Evolutionary conservation across 805 yeast genomes (phyloP).

Genomic region (Candida palmyrensis): DNA sequence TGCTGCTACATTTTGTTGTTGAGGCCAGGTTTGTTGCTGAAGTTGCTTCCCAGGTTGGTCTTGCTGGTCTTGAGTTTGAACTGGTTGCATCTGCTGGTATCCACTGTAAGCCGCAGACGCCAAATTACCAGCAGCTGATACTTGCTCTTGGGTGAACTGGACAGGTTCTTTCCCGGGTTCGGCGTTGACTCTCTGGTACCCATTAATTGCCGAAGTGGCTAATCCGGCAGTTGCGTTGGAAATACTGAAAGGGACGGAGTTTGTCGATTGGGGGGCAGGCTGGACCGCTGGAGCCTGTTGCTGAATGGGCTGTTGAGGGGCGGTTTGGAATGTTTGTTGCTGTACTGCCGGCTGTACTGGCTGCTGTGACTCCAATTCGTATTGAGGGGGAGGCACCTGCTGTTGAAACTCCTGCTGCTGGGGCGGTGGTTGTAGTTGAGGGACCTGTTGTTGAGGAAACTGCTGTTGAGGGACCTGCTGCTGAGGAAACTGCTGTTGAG

Average conservation of each 20-base stretch:
- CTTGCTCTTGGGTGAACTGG: slow-evolving; percentile 2
- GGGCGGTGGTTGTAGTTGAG: too few species aligned
- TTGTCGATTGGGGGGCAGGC: slow-evolving; percentile 1
- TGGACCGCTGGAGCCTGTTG: slow-evolving; percentile 5
- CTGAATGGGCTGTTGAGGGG: slow-evolving; percentile 10
- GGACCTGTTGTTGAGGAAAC: too few species aligned
- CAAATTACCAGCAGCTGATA: slow-evolving; percentile 1
- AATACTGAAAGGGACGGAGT: neutral
- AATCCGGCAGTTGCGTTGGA: slow-evolving; percentile 1
- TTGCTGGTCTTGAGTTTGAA: slow-evolving; percentile 12
- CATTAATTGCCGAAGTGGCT: slow-evolving; percentile 3
- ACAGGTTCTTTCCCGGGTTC: slow-evolving; percentile 1
- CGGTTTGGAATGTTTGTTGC: neutral
- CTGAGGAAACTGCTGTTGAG: too few species aligned
- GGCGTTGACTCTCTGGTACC: slow-evolving; percentile 1
- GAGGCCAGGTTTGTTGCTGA: slow-evolving; percentile 9
- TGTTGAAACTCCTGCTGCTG: too few species aligned
- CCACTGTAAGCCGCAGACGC: slow-evolving; percentile 2
- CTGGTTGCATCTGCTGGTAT: slow-evolving; percentile 6
- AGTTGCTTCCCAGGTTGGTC: slow-evolving; percentile 19
- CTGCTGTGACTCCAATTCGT: too few species aligned
- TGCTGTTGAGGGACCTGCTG: too few species aligned
- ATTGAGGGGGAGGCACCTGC: too few species aligned
- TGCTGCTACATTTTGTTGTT: slow-evolving; percentile 6
- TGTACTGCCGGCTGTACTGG: slow-evolving; percentile 6